Base-by-base conservation (phyloP, 192 early-diverging fungal species). In the Coemansia sp. region DNA sequence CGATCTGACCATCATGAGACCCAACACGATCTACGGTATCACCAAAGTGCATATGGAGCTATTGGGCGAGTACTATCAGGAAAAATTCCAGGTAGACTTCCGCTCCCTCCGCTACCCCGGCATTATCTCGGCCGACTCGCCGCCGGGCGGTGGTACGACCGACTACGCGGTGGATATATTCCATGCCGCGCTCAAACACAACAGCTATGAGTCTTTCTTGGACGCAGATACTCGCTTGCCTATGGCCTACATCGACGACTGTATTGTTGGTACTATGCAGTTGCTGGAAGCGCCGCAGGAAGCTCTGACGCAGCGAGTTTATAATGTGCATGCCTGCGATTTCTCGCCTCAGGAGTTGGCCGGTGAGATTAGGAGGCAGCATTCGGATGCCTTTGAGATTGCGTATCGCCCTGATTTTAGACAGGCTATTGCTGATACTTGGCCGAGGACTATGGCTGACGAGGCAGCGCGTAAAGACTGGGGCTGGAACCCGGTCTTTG, bases 101-200 rank as follows among this genome's bases (percentile, higher is more conserved):
- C 75, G 89, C 42, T 87, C 85, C 7, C 77, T 87, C 38, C 84
- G 89, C 32, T 90, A 90, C 61, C 89, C 89, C 4, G 89, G 89
- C 14, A 86, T 90, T 61, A 86, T 90, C 57, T 86, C 85, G 15
- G 84, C 86, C 1, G 89, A 90, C 75, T 86, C 87, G n/a, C 82
- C 84, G 48, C 87, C 89, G 12, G 89, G 89, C 27, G 89, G 89
- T 45, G 89, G 89, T 37, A 90, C 89, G 15, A 90, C 87, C 3
- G 89, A 90, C 34, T 90, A 90, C 37, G 89, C 89, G 17, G 85
- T 90, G 50, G 86, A 90, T 37, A 90, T 90, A 37, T 90, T 90
- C 77, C 89, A 90, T 63, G 83, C 77, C 5, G 89, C 89, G 9
- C 75, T 90, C 31, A 84, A 87, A 57, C 69, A 80, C 14, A 85